These are phyloP conservation scores for Cucumis melo DNA, from an alignment of 306 rosid species.

Conservation along the genomic window DNA sequence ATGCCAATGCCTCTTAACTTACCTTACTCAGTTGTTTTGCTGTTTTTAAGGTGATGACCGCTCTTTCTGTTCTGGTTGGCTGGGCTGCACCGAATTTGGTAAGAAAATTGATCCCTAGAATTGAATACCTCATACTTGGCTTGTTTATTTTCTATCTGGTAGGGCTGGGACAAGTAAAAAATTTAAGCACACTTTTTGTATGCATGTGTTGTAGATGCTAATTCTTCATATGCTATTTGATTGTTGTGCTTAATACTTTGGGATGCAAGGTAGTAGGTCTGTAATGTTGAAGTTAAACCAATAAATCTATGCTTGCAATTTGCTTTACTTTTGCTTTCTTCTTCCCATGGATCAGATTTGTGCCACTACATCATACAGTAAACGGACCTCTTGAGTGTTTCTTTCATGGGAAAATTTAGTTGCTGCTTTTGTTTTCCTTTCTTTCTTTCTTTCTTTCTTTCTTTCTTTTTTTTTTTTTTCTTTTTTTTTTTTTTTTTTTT, in stretches of 20 bases:
- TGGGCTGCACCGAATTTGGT: conserved; percentile 98
- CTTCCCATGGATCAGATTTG: neutral
- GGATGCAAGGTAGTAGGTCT: neutral
- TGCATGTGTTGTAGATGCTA: neutral
- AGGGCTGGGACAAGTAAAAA: neutral
- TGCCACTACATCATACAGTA: neutral
- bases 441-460: too few relatives aligned
- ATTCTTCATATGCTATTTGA: neutral
- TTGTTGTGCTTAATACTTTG: neutral
- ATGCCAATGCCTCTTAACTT: neutral
- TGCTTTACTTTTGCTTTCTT: neutral
- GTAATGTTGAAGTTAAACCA: neutral
- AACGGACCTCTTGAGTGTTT: neutral
- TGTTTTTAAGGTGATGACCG: conserved; percentile 76
- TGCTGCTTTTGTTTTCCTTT: neutral
- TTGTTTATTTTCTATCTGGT: neutral
- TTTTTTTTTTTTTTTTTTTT: too few relatives aligned
- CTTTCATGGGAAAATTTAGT: neutral
- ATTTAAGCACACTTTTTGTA: neutral
- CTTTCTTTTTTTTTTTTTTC: too few relatives aligned
- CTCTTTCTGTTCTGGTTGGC: conserved; percentile 83
- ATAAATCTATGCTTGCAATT: neutral
- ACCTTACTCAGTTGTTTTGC: conserved; percentile 10
- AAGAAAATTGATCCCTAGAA: conserved; percentile 8
- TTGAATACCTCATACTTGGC: neutral